Conservation (phyloP, 768 basidiomycete species). For the Lepiota subincarnata region DNA sequence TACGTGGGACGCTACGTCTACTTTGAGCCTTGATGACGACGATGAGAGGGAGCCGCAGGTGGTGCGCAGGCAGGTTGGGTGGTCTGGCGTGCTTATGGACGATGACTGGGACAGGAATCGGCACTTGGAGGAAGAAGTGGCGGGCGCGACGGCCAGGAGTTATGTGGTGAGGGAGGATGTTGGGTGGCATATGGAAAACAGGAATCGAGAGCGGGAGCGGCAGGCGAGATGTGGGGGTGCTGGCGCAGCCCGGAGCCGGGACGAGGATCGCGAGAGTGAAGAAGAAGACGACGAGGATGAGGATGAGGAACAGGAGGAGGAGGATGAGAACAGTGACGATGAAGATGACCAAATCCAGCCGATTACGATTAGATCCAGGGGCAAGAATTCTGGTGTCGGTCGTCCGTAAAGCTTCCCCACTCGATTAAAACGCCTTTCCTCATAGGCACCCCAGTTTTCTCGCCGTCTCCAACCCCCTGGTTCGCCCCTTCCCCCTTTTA, state of each 20-base stretch:
- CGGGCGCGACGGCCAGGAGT: no score
- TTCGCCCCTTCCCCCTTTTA: no score
- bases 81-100: background rate
- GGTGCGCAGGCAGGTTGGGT: background rate
- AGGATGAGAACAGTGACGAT: slow-evolving; percentile 16
- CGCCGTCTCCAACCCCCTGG: no score
- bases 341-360: slow-evolving; percentile 3
- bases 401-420: no score
- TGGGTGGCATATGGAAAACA: no score
- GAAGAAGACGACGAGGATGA: slow-evolving; percentile 16
- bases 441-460: no score
- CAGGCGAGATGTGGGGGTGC: background rate
- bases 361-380: slow-evolving; percentile 3
- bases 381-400: no score
- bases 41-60: background rate
- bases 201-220: background rate
- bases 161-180: no score
- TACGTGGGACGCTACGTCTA: background rate
- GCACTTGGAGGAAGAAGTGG: background rate
- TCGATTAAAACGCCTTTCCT: no score
- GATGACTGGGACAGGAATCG: background rate
- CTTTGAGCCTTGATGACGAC: background rate
- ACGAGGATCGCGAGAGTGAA: background rate
- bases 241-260: slow-evolving; percentile 7
- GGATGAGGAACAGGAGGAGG: slow-evolving; percentile 30